Evolutionary conservation across 2,329 filamentous ascomycete species (phyloP).

Genomic region (Clonostachys rosea): DNA sequence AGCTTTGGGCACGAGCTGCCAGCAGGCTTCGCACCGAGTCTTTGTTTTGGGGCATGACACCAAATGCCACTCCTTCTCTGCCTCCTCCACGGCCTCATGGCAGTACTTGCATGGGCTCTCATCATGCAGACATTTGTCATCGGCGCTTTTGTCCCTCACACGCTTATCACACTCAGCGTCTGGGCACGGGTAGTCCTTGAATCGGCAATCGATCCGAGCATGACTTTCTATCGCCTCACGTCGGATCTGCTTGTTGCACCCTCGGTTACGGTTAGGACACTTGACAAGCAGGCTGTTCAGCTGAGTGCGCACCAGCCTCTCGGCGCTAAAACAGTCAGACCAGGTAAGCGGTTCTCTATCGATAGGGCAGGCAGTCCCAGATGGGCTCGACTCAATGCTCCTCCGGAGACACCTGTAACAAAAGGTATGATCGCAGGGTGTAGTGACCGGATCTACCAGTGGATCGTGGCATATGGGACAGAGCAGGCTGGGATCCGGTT

Average conservation of each 20-base stretch:
- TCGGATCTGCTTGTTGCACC: conserved; percentile 44
- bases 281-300: conserved; percentile 54
- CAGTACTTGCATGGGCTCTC: conserved; percentile 49
- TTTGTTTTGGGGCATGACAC: conserved; percentile 39
- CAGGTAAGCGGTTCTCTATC: conserved; percentile 42
- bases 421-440: conserved; percentile 61
- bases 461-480: conserved; percentile 56
- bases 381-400: conserved; percentile 31
- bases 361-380: conserved; percentile 46
- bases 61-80: conserved; percentile 28
- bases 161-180: conserved; percentile 45
- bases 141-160: conserved; percentile 43
- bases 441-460: conserved; percentile 56
- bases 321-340: conserved; percentile 33
- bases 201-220: conserved; percentile 50
- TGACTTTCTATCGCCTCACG: conserved; percentile 53
- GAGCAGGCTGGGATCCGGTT: conserved; percentile 41
- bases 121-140: conserved; percentile 51
- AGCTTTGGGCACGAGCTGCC: conserved; percentile 33
- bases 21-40: conserved; percentile 44
- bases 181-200: conserved; percentile 51
- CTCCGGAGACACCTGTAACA: conserved; percentile 51
- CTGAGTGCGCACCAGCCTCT: conserved; percentile 50
- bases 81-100: conserved; percentile 38
- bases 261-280: conserved; percentile 48